These are phyloP conservation scores for Leishmania major DNA, from an alignment of 208 protist species.

Conservation along the genomic window DNA sequence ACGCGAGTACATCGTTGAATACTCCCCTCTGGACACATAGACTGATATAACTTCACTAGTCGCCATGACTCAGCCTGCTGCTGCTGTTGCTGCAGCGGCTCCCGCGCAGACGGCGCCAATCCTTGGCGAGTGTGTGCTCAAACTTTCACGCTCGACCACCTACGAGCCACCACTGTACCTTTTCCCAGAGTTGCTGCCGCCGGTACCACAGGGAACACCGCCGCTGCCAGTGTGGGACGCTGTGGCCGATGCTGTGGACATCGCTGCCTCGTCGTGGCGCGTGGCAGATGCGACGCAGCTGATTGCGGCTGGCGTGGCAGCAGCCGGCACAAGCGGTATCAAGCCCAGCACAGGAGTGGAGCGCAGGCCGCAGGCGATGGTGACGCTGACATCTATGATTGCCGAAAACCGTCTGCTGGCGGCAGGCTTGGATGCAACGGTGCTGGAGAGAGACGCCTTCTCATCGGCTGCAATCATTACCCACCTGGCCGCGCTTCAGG, in stretches of 20 bases:
- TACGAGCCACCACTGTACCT: constrained; percentile 91
- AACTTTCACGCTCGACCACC: constrained; percentile 51
- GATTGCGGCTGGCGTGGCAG: constrained; percentile 12
- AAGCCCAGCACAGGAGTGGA: neutral
- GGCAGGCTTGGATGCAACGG: constrained; percentile 50
- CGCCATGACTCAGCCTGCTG: neutral
- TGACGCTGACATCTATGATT: constrained; percentile 68
- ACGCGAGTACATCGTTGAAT: neutral
- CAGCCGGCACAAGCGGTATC: constrained; percentile 5
- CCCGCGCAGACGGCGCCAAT: constrained; percentile 16
- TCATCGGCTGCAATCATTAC: constrained; percentile 63
- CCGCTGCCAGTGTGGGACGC: constrained; percentile 72
- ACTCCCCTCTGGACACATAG: neutral
- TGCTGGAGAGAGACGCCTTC: constrained; percentile 62
- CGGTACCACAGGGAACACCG: constrained; percentile 67
- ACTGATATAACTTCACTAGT: neutral
- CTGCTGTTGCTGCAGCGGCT: neutral
- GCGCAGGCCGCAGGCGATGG: constrained; percentile 20
- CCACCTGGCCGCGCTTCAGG: constrained; percentile 50
- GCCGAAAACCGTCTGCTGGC: constrained; percentile 61
- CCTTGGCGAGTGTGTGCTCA: constrained; percentile 71
- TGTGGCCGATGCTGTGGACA: constrained; percentile 75
- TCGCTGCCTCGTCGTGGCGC: constrained; percentile 70
- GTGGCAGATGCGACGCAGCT: constrained; percentile 62
- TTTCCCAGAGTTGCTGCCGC: constrained; percentile 80